Evolutionary conservation across 2,329 filamentous ascomycete species (phyloP), one percentile per base, ranked within the genome.

Genomic region (Clarireedia paspali): DNA sequence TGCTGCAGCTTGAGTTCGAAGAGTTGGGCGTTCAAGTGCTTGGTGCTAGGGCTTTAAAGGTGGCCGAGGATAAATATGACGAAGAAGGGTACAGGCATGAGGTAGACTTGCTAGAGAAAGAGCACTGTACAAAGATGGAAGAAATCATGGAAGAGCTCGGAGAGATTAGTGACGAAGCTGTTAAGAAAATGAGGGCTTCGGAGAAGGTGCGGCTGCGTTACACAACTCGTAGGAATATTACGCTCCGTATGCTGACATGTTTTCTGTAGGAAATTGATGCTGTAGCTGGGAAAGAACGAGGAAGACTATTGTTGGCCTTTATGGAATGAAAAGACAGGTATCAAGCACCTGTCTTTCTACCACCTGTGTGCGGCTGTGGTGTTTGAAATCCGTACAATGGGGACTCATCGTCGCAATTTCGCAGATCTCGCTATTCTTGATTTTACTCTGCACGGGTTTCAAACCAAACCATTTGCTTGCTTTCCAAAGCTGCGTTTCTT

Each of bases 1-100:
- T 62, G 2, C 14, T 67, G 2, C 64, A 68, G 52, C 36, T 50
- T 7, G 66, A 69, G 38, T 66, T 64, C 47, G 20, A 63, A 10
- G 53, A 59, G 50, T 57, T 67, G 40, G 64, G 56, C 20, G 44
- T 58, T 3, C 54, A 59, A 23, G 48, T 63, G 7, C 58, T 63
- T 30, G 58, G 62, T 3, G 36, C 23, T n/a, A 50, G 64, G 27
- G 51, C 53, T 3, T 59, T 65, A 45, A 60, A 57, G 1, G 53
- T 53, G 17, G n/a, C n/a, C 9, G 50, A 46, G n/a, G 44, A 48
- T 10, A 38, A 34, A 17, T 42, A 49, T 10, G 47, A 47, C 15
- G 30, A 50, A 4, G 48, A 36, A 27, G 62, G 62, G 2, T 65
- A 55, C 30, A 56, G 51, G 40, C 57, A 59, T 20, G 63, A 64